Percentiles rank a stretch among this genome's conserved stretches.
Evolutionary conservation across 805 yeast species (phyloP).

Genomic region (Ascoidea rubescens): DNA sequence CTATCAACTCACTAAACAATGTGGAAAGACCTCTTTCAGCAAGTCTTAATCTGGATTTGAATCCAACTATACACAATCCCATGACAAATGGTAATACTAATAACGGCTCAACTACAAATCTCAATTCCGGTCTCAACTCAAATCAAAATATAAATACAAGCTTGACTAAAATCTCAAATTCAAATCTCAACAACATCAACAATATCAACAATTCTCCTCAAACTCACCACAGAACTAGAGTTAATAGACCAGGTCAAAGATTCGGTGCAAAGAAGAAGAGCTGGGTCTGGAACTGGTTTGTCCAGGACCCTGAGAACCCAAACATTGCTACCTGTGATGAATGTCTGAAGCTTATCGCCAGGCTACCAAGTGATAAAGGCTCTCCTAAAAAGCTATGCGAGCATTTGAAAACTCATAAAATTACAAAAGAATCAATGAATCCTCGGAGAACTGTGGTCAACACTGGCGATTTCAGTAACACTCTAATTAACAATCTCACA

Average conservation of each 20-base stretch:
- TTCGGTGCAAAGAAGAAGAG: slow-evolving; percentile 49
- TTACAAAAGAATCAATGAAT: slow-evolving; percentile 26
- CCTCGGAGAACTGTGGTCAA: slow-evolving; percentile 17
- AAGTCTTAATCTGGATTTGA: too few relatives aligned
- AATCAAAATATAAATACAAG: neutral
- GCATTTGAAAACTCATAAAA: slow-evolving; percentile 41
- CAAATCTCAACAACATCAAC: neutral
- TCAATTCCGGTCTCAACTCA: neutral
- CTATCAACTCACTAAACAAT: too few relatives aligned
- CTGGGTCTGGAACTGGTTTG: slow-evolving; percentile 54
- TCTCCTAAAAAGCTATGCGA: slow-evolving; percentile 46
- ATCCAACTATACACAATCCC: too few relatives aligned
- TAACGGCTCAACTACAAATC: neutral
- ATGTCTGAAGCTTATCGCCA: slow-evolving; percentile 33
- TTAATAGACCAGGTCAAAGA: slow-evolving; percentile 37
- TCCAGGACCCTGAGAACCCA: slow-evolving; percentile 32
- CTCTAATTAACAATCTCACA: neutral
- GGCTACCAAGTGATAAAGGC: slow-evolving; percentile 40
- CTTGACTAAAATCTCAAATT: neutral
- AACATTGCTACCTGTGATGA: slow-evolving; percentile 39
- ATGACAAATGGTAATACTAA: too few relatives aligned
- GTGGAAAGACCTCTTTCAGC: too few relatives aligned
- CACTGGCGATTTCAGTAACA: neutral
- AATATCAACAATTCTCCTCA: neutral
- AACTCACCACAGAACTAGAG: slow-evolving; percentile 7